These are phyloP conservation scores for Annulohypoxylon moriforme DNA, from an alignment of 495 filamentous ascomycete genomes.

Conservation along the genomic window DNA sequence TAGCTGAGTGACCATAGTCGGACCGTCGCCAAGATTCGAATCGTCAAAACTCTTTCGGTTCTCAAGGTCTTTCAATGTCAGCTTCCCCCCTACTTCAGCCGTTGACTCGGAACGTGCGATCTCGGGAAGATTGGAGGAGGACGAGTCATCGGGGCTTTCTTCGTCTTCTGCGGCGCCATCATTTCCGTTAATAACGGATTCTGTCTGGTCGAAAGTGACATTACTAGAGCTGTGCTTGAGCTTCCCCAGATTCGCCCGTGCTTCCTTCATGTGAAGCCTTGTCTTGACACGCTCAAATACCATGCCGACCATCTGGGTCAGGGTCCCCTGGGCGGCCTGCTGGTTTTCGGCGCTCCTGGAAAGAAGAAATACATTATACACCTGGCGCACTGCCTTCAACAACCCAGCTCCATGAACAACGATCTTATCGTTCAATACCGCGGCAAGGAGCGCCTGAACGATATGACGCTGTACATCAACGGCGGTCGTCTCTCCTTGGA, in stretches of 20 bases:
- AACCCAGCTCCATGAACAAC: conserved; percentile 97
- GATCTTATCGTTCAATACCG: conserved; percentile 97
- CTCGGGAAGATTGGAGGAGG: conserved; percentile 59
- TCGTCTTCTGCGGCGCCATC: conserved; percentile 51
- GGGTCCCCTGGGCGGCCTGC: conserved; percentile 93
- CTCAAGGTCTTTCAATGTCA: conserved; percentile 96
- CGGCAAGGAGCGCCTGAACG: conserved; percentile 93
- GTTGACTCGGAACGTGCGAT: conserved; percentile 64
- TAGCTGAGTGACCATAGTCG: conserved; percentile 89
- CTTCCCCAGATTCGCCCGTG: conserved; percentile 64
- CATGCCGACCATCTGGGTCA: conserved; percentile 98
- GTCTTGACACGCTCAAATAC: conserved; percentile 95
- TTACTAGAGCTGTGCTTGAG: conserved; percentile 60
- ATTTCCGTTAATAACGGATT: conserved; percentile 49
- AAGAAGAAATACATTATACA: conserved; percentile 98
- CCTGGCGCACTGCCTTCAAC: conserved; percentile 96
- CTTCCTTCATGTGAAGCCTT: conserved; percentile 88
- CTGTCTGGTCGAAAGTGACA: conserved; percentile 56
- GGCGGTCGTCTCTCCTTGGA: conserved; percentile 92
- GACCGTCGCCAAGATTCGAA: conserved; percentile 87
- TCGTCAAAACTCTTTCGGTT: conserved; percentile 94
- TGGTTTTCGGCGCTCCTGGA: conserved; percentile 93
- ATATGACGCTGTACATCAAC: conserved; percentile 96
- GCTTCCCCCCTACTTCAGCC: conserved; percentile 72
- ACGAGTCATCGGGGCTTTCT: conserved; percentile 54